phyloP scores from a whole-genome alignment of 2,329 filamentous ascomycete species.

The Allantophomopsis cytisporea region DNA sequence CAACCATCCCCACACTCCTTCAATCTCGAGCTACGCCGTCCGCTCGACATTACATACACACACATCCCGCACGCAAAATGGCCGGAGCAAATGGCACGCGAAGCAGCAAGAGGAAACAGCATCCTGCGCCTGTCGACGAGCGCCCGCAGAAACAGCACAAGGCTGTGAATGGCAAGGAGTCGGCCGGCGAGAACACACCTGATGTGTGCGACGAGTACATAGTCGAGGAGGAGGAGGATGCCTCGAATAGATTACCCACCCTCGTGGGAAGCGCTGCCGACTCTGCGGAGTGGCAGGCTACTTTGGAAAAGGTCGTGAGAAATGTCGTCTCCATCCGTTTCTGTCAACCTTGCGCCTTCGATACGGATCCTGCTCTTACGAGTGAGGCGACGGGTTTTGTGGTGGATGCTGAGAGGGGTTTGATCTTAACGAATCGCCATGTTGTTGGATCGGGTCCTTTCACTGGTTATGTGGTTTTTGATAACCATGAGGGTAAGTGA shows the following conservation, averaged over 20 bases:
- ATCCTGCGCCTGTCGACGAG: constrained; percentile 12
- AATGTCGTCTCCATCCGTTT: constrained; percentile 99
- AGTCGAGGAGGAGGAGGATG: constrained; percentile 22
- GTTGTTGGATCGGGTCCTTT: constrained; percentile 93
- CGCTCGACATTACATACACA: neutral
- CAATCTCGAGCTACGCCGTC: neutral
- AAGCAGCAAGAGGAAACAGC: constrained; percentile 17
- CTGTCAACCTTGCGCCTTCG: constrained; percentile 94
- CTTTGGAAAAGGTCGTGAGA: constrained; percentile 84
- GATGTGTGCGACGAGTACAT: constrained; percentile 8
- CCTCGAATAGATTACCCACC: constrained; percentile 21
- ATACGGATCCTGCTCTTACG: constrained; percentile 86
- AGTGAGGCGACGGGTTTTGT: constrained; percentile 97
- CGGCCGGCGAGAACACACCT: constrained; percentile 18
- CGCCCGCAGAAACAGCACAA: constrained; percentile 18
- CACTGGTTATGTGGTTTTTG: constrained; percentile 96
- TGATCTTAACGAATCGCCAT: constrained; percentile 76
- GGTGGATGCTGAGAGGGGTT: constrained; percentile 83
- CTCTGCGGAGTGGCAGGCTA: constrained; percentile 85
- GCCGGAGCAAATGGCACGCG: constrained; percentile 14
- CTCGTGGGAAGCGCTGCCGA: constrained; percentile 39
- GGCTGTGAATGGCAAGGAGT: constrained; percentile 18
- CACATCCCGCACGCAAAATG: constrained; percentile 8
- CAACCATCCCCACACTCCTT: neutral
- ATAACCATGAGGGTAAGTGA: constrained; percentile 64